Evolutionary conservation across 495 filamentous ascomycete species (phyloP).

Genomic region (Aspergillus ellipticus): DNA sequence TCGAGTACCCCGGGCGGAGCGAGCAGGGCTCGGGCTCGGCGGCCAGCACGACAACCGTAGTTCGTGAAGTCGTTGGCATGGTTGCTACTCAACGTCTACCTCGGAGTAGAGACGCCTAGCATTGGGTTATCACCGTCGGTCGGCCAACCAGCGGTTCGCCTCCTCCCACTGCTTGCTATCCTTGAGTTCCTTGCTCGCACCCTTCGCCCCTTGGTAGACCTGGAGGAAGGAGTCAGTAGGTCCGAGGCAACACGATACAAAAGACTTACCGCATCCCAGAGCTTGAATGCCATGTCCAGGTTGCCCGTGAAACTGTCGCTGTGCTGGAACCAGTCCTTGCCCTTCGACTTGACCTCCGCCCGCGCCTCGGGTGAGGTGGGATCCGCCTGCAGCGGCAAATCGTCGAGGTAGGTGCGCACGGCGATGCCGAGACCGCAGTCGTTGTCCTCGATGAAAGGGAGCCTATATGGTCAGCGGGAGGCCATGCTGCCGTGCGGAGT

Average conservation of each 20-base stretch:
- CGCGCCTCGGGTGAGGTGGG: constrained; percentile 57
- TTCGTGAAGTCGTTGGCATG: constrained; percentile 1
- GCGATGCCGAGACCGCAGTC: constrained; percentile 86
- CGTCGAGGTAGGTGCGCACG: constrained; percentile 89
- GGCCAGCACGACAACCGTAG: background rate
- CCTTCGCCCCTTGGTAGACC: constrained; percentile 65
- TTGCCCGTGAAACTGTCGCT: constrained; percentile 72
- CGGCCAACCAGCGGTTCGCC: constrained; percentile 61
- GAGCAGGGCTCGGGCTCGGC: background rate
- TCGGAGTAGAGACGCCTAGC: background rate
- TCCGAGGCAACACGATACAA: background rate
- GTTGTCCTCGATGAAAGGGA: constrained; percentile 82
- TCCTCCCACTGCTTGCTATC: constrained; percentile 62
- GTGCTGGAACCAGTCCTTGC: constrained; percentile 71
- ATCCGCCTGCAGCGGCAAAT: constrained; percentile 54
- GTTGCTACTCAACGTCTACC: background rate
- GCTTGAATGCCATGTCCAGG: constrained; percentile 71
- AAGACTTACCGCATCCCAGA: constrained; percentile 72
- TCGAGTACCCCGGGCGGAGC: background rate
- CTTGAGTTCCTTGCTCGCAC: constrained; percentile 58
- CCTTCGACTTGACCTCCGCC: constrained; percentile 57
- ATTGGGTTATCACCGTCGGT: constrained; percentile 37
- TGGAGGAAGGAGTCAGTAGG: constrained; percentile 18
- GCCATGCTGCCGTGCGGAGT: background rate
- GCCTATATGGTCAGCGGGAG: constrained; percentile 48